Conservation (phyloP, 1,284 basidiomycete species). For the Schizophyllum amplum region DNA sequence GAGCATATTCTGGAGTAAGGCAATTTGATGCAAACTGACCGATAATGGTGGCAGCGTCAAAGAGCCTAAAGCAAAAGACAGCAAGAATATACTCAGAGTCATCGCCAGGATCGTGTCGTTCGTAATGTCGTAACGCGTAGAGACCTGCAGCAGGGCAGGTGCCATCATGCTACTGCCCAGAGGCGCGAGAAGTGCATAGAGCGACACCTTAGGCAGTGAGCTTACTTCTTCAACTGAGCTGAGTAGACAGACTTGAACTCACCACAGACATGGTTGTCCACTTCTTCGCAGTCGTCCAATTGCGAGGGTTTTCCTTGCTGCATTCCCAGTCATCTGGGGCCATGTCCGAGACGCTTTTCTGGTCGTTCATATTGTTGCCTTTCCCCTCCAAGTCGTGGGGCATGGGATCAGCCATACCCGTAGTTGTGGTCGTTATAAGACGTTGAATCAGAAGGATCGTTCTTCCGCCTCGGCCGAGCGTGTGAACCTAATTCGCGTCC, state of each 20-base stretch:
- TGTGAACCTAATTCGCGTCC: not conserved
- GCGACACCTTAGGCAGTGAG: slow-evolving; percentile 3
- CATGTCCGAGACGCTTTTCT: not conserved
- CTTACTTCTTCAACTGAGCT: too few species aligned
- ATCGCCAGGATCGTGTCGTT: slow-evolving; percentile 40
- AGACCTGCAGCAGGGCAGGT: slow-evolving; percentile 47
- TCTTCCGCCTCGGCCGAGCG: not conserved
- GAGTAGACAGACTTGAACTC: not conserved
- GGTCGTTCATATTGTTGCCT: not conserved
- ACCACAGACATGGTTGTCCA: slow-evolving; percentile 1
- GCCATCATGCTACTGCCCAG: slow-evolving; percentile 62
- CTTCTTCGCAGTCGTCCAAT: not conserved
- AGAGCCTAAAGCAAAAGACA: slow-evolving; percentile 55
- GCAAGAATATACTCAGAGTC: slow-evolving; percentile 52
- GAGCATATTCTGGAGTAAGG: not conserved
- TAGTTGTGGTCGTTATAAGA: not conserved
- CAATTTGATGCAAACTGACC: not conserved
- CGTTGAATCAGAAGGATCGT: not conserved
- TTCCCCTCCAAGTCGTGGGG: not conserved
- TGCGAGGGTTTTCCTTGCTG: slow-evolving; percentile 1
- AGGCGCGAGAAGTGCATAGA: slow-evolving; percentile 13
- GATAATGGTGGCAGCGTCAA: slow-evolving; percentile 65
- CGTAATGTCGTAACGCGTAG: slow-evolving; percentile 38
- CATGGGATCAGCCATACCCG: not conserved
- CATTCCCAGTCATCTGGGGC: slow-evolving; percentile 1